Conservation (phyloP, 208 protist species). For the Wallacemonas sp. region DNA sequence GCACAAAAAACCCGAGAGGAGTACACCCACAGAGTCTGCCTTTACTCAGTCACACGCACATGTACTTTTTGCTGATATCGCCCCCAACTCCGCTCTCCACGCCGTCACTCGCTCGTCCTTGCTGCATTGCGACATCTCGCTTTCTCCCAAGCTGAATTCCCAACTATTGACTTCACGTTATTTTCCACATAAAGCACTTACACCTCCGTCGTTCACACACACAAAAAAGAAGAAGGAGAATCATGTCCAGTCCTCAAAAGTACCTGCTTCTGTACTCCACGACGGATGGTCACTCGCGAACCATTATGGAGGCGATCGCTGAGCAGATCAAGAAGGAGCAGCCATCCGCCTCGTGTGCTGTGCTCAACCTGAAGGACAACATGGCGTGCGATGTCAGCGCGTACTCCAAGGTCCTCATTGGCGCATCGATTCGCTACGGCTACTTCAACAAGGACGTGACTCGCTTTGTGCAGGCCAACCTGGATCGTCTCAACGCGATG, state of each 20-base stretch:
- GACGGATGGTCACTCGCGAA: constrained; percentile 21
- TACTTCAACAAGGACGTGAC: constrained; percentile 12
- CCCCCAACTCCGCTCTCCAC: too few relatives aligned
- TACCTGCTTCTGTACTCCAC: constrained; percentile 26
- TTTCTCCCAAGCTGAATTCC: too few relatives aligned
- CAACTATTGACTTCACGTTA: too few relatives aligned
- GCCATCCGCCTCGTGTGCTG: constrained; percentile 1
- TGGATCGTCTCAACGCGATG: constrained; percentile 10
- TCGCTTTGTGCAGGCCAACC: constrained; percentile 14
- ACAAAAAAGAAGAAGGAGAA: background rate
- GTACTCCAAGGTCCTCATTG: constrained; percentile 25
- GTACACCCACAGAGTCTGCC: too few relatives aligned
- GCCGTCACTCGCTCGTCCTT: too few relatives aligned
- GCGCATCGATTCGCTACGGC: constrained; percentile 23
- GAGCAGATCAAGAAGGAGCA: constrained; percentile 3
- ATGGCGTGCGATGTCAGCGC: background rate
- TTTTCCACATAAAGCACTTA: too few relatives aligned
- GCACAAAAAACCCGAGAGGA: too few relatives aligned
- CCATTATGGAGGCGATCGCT: constrained; percentile 17
- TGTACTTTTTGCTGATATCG: too few relatives aligned
- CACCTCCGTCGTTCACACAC: too few relatives aligned
- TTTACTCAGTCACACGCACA: too few relatives aligned
- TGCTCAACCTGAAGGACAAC: constrained; percentile 13
- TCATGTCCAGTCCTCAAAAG: constrained; percentile 6
- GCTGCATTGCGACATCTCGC: too few relatives aligned